phyloP scores from a whole-genome alignment of 306 rosid genomes.

The Acmispon strigosus region DNA sequence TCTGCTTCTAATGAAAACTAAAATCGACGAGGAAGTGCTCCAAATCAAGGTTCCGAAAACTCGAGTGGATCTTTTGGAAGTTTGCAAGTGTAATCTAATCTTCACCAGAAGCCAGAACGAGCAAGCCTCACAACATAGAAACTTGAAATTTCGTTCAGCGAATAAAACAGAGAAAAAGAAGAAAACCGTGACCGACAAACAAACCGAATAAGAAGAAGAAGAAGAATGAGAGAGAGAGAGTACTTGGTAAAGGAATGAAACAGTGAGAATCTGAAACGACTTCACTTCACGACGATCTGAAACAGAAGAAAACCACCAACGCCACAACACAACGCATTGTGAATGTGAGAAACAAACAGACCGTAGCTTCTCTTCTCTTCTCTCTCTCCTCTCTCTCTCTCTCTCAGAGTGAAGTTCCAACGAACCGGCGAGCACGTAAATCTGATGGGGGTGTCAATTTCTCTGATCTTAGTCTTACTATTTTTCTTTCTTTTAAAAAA shows the following conservation, averaged over 20 bases:
- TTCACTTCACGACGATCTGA: constrained; percentile 30
- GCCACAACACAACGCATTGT: background rate
- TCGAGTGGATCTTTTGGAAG: background rate
- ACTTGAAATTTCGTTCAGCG: too few species aligned
- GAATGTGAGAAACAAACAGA: constrained; percentile 6
- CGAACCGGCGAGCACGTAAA: constrained; percentile 29
- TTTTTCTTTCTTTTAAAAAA: background rate
- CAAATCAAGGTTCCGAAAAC: background rate
- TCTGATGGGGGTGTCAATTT: constrained; percentile 38
- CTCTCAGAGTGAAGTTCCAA: constrained; percentile 2
- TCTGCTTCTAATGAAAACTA: background rate
- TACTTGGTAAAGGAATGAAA: constrained; percentile 28
- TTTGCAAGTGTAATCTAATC: background rate
- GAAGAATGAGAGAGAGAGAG: background rate
- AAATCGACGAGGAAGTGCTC: background rate
- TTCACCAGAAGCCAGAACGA: background rate
- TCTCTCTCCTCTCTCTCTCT: constrained; percentile 12
- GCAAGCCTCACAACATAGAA: too few species aligned
- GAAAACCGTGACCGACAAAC: background rate
- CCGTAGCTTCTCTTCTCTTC: background rate
- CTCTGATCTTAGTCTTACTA: constrained; percentile 22
- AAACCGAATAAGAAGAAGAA: background rate
- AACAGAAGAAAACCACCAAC: constrained; percentile 4
- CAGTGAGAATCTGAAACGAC: constrained; percentile 30
- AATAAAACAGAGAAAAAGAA: background rate